phyloP scores from a whole-genome alignment of 2,329 filamentous ascomycete species.

The Penicillium sp. region DNA sequence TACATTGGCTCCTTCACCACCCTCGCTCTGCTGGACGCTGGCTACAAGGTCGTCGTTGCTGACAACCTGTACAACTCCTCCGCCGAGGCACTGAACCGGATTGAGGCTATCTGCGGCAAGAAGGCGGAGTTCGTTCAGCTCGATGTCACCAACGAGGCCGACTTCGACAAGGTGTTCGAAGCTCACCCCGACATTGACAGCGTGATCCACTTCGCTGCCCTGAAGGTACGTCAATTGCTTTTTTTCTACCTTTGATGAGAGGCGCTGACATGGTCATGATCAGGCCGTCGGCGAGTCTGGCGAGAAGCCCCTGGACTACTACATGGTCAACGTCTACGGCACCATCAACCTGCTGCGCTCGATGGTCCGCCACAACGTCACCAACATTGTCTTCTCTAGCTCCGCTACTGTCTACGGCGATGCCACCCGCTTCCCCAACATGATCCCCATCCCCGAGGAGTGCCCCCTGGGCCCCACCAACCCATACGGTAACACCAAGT shows the following conservation, averaged over 20 bases:
- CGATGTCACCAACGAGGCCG: slow-evolving; percentile 83
- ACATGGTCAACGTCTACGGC: slow-evolving; percentile 92
- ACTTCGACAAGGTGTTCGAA: slow-evolving; percentile 80
- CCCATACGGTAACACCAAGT: slow-evolving; percentile 96
- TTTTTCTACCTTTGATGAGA: background rate
- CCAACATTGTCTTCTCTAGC: slow-evolving; percentile 97
- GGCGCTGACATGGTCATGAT: background rate
- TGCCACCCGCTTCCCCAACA: slow-evolving; percentile 90
- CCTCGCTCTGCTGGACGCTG: slow-evolving; percentile 85
- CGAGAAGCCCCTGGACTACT: slow-evolving; percentile 95
- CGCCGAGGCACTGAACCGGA: slow-evolving; percentile 84
- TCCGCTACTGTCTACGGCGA: slow-evolving; percentile 98
- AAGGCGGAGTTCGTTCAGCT: slow-evolving; percentile 78
- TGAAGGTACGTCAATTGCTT: slow-evolving; percentile 66
- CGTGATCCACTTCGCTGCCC: slow-evolving; percentile 96
- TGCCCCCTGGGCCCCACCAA: slow-evolving; percentile 97
- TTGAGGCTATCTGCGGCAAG: slow-evolving; percentile 89
- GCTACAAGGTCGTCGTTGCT: slow-evolving; percentile 93
- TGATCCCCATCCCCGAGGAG: slow-evolving; percentile 97
- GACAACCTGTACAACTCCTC: slow-evolving; percentile 98
- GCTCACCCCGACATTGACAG: slow-evolving; percentile 93
- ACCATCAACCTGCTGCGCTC: slow-evolving; percentile 80
- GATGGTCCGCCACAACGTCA: slow-evolving; percentile 87
- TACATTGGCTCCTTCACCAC: slow-evolving; percentile 99
- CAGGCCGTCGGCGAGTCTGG: slow-evolving; percentile 93